phyloP scores from a whole-genome alignment of 2,329 filamentous ascomycete genomes.

The Beauveria varroae region DNA sequence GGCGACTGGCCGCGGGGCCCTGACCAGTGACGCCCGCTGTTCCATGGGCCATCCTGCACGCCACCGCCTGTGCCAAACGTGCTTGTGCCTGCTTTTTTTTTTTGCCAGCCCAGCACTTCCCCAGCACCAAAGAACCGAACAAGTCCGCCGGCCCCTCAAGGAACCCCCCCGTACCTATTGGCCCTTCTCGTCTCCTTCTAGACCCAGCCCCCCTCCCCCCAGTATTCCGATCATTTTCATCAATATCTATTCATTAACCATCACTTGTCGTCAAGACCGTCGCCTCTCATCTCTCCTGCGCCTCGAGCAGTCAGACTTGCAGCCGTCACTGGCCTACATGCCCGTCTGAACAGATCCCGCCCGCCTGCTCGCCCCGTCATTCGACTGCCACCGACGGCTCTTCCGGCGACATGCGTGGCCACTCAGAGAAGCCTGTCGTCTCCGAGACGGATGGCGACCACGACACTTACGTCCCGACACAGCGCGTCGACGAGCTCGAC shows the following conservation, averaged over 20 bases:
- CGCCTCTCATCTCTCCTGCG: not conserved
- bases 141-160: not conserved
- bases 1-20: not conserved
- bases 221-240: not conserved
- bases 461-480: not conserved
- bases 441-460: not conserved
- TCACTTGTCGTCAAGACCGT: not conserved
- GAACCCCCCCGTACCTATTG: not conserved
- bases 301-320: not conserved
- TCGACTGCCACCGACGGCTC: constrained; percentile 5
- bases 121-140: not conserved
- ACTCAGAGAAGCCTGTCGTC: constrained; percentile 8
- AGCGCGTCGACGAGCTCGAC: constrained; percentile 3
- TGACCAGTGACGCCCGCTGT: not conserved
- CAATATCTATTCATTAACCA: not conserved
- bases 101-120: not conserved
- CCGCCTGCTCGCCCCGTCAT: constrained; percentile 1
- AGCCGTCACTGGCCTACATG: constrained; percentile 3
- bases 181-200: not conserved
- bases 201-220: constrained; percentile 1
- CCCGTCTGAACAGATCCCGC: not conserved
- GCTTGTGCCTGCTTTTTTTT: not conserved
- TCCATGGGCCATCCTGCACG: not conserved
- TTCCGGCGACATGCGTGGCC: constrained; percentile 1
- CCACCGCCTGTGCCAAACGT: not conserved